phyloP scores from a whole-genome alignment of 2,329 filamentous ascomycete species.

The Fusarium tupiense region DNA sequence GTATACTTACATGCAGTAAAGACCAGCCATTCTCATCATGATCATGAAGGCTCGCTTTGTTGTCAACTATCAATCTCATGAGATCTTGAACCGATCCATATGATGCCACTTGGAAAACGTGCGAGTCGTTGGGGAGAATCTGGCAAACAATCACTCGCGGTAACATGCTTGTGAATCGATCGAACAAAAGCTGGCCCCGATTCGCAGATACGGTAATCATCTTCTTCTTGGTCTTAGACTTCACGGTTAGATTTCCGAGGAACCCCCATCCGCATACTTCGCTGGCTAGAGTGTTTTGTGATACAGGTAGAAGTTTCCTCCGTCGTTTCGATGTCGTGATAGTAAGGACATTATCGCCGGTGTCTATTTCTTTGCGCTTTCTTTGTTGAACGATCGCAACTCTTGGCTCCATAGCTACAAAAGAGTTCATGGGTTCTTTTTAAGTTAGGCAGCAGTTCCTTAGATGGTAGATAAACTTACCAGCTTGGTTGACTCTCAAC shows the following conservation, averaged over 20 bases:
- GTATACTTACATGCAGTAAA: neutral
- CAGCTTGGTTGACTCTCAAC: neutral
- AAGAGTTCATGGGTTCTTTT: accelerated
- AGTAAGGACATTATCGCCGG: accelerated
- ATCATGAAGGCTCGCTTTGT: neutral
- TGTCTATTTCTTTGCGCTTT: neutral
- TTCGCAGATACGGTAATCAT: neutral
- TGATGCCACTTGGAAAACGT: neutral
- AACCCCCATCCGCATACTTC: neutral
- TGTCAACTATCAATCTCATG: neutral
- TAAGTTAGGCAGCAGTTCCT: accelerated
- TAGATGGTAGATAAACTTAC: accelerated
- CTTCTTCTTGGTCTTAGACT: accelerated
- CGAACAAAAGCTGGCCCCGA: accelerated
- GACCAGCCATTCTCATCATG: neutral
- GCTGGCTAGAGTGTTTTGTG: accelerated
- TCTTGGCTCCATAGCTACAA: accelerated
- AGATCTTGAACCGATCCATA: accelerated
- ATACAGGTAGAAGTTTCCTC: accelerated
- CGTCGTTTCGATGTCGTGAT: neutral
- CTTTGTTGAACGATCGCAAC: neutral
- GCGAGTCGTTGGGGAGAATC: accelerated
- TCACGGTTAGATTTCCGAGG: neutral
- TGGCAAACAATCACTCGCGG: neutral
- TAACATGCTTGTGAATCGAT: accelerated